Evolutionary conservation across 2,329 filamentous ascomycete genomes (phyloP).

Genomic region (Botrytis deweyae): DNA sequence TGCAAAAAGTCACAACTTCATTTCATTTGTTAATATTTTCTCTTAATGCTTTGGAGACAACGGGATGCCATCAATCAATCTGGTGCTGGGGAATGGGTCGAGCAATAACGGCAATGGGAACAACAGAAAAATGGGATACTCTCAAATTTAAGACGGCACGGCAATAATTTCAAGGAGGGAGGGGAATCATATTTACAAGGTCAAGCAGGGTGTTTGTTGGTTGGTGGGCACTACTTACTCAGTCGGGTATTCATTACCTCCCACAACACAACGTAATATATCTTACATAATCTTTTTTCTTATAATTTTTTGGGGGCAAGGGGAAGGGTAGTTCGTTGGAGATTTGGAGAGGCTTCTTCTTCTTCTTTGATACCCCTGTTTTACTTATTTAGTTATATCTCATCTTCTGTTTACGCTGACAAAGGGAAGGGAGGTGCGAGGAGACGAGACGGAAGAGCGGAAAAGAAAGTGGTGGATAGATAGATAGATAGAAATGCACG

Average conservation of each 20-base stretch:
- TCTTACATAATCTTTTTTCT: slow-evolving; percentile 11
- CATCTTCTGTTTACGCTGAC: neutral
- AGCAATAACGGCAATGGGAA: neutral
- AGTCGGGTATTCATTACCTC: neutral
- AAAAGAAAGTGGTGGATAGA: neutral
- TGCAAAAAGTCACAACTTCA: neutral
- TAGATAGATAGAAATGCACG: neutral
- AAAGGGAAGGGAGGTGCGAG: neutral
- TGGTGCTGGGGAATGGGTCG: neutral
- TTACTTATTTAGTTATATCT: neutral
- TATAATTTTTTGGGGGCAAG: neutral
- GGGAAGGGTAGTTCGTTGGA: neutral
- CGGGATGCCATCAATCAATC: neutral
- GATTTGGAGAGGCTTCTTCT: neutral
- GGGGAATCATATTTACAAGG: neutral
- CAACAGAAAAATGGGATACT: neutral
- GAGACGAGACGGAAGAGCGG: neutral
- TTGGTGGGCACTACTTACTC: neutral
- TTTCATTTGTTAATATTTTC: neutral
- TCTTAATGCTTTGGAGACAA: neutral
- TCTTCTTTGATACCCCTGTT: slow-evolving; percentile 16
- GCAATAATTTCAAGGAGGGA: neutral
- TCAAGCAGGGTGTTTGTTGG: neutral
- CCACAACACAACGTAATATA: neutral
- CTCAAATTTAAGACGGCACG: neutral